phyloP scores from a whole-genome alignment of 2,329 filamentous ascomycete species.

The Trichoderma pleuroti region DNA sequence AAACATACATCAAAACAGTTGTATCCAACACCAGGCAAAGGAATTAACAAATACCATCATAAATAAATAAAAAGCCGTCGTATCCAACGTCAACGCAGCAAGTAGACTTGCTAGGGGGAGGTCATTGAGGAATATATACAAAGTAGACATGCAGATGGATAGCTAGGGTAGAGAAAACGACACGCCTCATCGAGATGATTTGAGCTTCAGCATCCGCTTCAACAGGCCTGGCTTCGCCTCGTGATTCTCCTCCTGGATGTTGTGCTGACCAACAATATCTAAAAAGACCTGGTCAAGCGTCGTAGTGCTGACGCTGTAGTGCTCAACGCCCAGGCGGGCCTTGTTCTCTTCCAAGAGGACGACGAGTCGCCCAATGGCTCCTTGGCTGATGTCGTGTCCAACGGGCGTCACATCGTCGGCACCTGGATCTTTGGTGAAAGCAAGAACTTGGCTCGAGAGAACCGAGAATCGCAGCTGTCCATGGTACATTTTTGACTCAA shows the following conservation, averaged over 20 bases:
- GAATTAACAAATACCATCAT: background rate
- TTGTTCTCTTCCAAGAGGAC: constrained; percentile 70
- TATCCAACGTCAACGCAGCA: background rate
- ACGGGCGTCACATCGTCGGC: constrained; percentile 25
- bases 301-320: constrained; percentile 83
- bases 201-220: constrained; percentile 5
- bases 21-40: background rate
- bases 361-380: constrained; percentile 66
- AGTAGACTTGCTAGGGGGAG: background rate
- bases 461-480: constrained; percentile 85
- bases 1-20: background rate
- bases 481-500: constrained; percentile 75
- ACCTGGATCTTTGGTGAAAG: constrained; percentile 23
- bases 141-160: background rate
- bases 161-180: background rate
- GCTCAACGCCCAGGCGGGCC: constrained; percentile 66
- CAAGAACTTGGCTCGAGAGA: constrained; percentile 46
- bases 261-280: constrained; percentile 75
- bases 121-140: background rate
- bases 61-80: background rate
- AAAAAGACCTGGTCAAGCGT: constrained; percentile 91
- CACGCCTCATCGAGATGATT: background rate
- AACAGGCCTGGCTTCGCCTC: constrained; percentile 28
- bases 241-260: constrained; percentile 70
- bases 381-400: constrained; percentile 34